A percentile compares a stretch with the other conserved stretches of the same genome.
Conservation (phyloP, 108 stramenopile species). For the Cylindrotheca closterium region DNA sequence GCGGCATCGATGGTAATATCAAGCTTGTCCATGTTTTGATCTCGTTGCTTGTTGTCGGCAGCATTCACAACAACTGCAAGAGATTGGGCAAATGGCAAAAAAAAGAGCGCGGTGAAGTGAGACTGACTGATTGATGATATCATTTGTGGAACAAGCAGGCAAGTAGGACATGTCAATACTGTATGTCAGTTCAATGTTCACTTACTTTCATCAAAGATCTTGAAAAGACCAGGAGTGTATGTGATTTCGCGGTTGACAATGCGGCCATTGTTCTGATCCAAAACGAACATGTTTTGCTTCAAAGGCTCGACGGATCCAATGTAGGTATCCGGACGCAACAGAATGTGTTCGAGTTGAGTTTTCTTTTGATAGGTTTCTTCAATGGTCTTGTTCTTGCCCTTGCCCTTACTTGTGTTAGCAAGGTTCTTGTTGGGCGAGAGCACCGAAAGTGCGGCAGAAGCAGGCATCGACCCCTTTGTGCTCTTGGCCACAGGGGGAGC, state of each 20-base stretch:
- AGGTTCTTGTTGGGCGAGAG: conserved; percentile 32
- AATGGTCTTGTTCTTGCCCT: conserved; percentile 56
- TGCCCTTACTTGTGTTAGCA: conserved; percentile 13
- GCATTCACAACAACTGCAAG: conserved; percentile 93
- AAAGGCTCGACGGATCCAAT: conserved; percentile 87
- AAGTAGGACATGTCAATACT: not conserved
- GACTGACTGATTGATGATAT: not conserved
- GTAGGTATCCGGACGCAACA: conserved; percentile 98
- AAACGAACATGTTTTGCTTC: conserved; percentile 92
- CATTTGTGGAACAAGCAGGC: not conserved
- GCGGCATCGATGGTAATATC: conserved; percentile 82
- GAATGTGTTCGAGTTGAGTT: conserved; percentile 97
- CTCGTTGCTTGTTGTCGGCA: conserved; percentile 99
- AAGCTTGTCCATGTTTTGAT: conserved; percentile 93
- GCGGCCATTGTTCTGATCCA: conserved; percentile 51
- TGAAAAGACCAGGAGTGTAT: conserved; percentile 96
- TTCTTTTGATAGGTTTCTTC: conserved; percentile 94
- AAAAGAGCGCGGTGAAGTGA: not conserved
- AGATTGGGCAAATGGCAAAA: not conserved
- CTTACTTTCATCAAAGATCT: conserved; percentile 98
- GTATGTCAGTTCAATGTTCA: too few species aligned
- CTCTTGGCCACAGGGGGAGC: conserved; percentile 30
- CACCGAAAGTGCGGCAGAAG: conserved; percentile 10
- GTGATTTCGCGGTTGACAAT: conserved; percentile 83
- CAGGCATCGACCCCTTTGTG: conserved; percentile 13